phyloP scores from a whole-genome alignment of 2,329 filamentous ascomycete species.

The Cladobotryum protrusum region DNA sequence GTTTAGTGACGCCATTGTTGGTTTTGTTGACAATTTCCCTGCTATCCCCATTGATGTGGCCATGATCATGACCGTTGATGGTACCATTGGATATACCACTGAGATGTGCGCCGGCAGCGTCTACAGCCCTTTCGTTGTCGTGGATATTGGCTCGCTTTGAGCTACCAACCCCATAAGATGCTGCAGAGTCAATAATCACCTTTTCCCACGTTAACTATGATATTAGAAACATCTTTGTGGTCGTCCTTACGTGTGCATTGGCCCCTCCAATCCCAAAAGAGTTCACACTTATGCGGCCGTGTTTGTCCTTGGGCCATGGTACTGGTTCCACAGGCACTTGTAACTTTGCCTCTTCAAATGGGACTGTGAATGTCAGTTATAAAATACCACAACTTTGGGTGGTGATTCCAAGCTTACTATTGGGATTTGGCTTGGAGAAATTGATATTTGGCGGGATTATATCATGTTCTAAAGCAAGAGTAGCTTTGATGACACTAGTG shows the following conservation, averaged over 20 bases:
- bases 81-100: not conserved
- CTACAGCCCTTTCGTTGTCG: not conserved
- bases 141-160: conserved; percentile 26
- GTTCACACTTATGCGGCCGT: conserved; percentile 22
- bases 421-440: conserved; percentile 7
- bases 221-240: not conserved
- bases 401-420: not conserved
- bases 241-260: conserved; percentile 26
- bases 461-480: conserved; percentile 23
- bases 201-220: conserved; percentile 9
- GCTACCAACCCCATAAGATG: conserved; percentile 8
- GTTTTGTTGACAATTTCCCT: too few relatives aligned
- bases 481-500: conserved; percentile 24
- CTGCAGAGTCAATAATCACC: not conserved
- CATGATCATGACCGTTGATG: too few relatives aligned
- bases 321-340: conserved; percentile 19
- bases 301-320: conserved; percentile 19
- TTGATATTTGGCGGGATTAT: conserved; percentile 22
- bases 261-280: conserved; percentile 32
- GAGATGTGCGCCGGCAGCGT: not conserved
- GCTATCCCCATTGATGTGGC: too few relatives aligned
- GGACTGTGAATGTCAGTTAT: conserved; percentile 6
- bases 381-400: too few relatives aligned
- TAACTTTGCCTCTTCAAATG: conserved; percentile 19
- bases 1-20: too few relatives aligned